Conservation (phyloP, 2,329 filamentous ascomycete species). For the Arthrobotrys musiformis region DNA sequence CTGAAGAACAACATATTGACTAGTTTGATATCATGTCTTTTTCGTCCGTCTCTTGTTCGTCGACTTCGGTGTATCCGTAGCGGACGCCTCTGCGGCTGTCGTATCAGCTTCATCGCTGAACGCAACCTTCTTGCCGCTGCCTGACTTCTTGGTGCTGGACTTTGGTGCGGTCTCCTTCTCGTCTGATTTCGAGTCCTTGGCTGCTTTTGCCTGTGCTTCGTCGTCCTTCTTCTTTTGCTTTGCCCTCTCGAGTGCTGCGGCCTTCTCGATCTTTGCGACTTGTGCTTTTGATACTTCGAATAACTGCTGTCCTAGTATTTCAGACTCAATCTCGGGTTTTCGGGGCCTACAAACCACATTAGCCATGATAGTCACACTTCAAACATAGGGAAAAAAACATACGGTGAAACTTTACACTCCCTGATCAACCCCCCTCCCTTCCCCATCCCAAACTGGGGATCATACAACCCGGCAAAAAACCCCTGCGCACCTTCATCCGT, state of each 20-base stretch:
- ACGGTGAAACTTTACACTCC: conserved; percentile 73
- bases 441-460: conserved; percentile 74
- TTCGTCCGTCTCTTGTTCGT: conserved; percentile 40
- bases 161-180: conserved; percentile 10
- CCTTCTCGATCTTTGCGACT: conserved; percentile 83
- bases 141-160: conserved; percentile 11
- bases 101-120: conserved; percentile 37
- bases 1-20: neutral
- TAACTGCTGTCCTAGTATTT: conserved; percentile 80
- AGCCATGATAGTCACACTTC: neutral
- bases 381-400: conserved; percentile 61
- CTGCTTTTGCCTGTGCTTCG: conserved; percentile 57
- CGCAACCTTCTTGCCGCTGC: conserved; percentile 37
- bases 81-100: conserved; percentile 20
- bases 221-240: conserved; percentile 68
- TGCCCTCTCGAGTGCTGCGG: conserved; percentile 73
- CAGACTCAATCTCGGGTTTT: conserved; percentile 76
- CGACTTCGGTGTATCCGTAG: conserved; percentile 41
- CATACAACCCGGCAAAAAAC: conserved; percentile 86
- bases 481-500: conserved; percentile 85
- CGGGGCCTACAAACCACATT: conserved; percentile 51
- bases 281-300: conserved; percentile 91
- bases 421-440: conserved; percentile 80
- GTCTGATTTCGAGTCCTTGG: neutral
- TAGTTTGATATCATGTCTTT: conserved; percentile 11